A percentile compares a stretch with the other conserved stretches of the same genome.
Evolutionary conservation across 1,284 basidiomycete genomes (phyloP).

Genomic region (Phellopilus nigrolimitatus): DNA sequence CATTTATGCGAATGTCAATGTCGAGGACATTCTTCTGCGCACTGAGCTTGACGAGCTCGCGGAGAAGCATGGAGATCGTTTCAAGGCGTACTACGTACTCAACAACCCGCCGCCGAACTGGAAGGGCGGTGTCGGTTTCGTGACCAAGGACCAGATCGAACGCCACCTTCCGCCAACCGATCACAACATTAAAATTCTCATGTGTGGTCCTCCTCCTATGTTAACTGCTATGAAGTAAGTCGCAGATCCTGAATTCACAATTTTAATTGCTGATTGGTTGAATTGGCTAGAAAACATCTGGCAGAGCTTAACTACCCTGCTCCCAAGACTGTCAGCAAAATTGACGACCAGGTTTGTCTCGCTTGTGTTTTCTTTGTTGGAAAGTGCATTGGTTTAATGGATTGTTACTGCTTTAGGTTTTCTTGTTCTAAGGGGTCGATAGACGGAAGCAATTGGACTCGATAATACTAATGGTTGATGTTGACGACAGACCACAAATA

Average conservation of each 20-base stretch:
- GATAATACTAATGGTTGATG: too few relatives aligned
- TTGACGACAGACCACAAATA: too few relatives aligned
- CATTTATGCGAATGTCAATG: constrained; percentile 95
- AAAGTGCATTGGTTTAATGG: constrained; percentile 18
- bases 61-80: constrained; percentile 59
- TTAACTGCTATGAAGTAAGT: constrained; percentile 93
- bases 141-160: constrained; percentile 91
- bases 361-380: too few relatives aligned
- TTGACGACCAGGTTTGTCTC: constrained; percentile 74
- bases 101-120: constrained; percentile 88
- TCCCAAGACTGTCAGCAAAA: constrained; percentile 89
- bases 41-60: constrained; percentile 82
- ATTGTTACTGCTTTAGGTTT: constrained; percentile 37
- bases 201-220: constrained; percentile 94
- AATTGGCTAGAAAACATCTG: constrained; percentile 70
- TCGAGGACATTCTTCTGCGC: constrained; percentile 84
- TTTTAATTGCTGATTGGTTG: constrained; percentile 15
- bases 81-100: constrained; percentile 87
- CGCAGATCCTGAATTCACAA: not conserved
- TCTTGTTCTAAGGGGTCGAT: constrained; percentile 49
- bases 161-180: constrained; percentile 61
- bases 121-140: constrained; percentile 88
- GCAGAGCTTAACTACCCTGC: constrained; percentile 83
- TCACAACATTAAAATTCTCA: constrained; percentile 73
- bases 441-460: too few relatives aligned